A percentile compares a stretch with the other conserved stretches of the same genome.
Evolutionary conservation across 2,329 filamentous ascomycete species (phyloP).

Genomic region (Ascochyta fabae): DNA sequence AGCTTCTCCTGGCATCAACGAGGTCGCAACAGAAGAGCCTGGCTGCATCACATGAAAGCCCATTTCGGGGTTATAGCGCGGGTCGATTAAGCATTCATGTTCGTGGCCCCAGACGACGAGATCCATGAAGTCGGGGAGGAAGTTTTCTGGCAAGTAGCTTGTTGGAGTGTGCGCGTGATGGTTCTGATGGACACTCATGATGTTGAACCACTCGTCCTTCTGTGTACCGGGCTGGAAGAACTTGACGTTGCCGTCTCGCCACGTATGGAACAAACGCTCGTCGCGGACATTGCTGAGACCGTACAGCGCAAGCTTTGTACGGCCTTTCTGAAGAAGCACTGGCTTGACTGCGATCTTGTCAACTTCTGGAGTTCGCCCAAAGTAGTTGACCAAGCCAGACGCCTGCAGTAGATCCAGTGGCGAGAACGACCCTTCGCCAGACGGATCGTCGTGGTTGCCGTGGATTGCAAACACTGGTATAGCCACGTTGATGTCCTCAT

Average conservation of each 20-base stretch:
- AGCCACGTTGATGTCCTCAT: slow-evolving; percentile 93
- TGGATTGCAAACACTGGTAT: slow-evolving; percentile 99
- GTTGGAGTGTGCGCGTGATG: slow-evolving; percentile 91
- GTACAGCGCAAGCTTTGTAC: slow-evolving; percentile 90
- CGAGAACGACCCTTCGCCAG: slow-evolving; percentile 91
- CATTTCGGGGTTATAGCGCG: slow-evolving; percentile 80
- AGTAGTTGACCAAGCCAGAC: slow-evolving; percentile 93
- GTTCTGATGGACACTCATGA: slow-evolving; percentile 95
- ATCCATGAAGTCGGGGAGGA: slow-evolving; percentile 89
- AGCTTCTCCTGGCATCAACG: slow-evolving; percentile 86
- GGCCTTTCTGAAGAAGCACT: slow-evolving; percentile 88
- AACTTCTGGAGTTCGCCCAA: slow-evolving; percentile 86
- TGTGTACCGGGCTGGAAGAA: slow-evolving; percentile 87
- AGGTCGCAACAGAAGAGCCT: slow-evolving; percentile 94
- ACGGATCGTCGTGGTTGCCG: slow-evolving; percentile 97
- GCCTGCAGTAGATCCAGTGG: slow-evolving; percentile 91
- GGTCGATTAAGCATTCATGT: slow-evolving; percentile 93
- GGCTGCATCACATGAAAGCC: slow-evolving; percentile 97
- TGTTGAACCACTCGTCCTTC: slow-evolving; percentile 90
- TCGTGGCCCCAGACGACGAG: slow-evolving; percentile 97
- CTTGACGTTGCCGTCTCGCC: slow-evolving; percentile 89
- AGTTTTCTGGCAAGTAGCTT: slow-evolving; percentile 91
- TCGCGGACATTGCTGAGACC: slow-evolving; percentile 96
- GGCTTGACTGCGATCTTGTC: slow-evolving; percentile 95
- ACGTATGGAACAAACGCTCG: slow-evolving; percentile 91